Percentiles rank a stretch among this genome's conserved stretches.
These are phyloP conservation scores for Pseudogymnoascus sp. DNA, from an alignment of 2,329 filamentous ascomycete genomes.

Conservation along the genomic window DNA sequence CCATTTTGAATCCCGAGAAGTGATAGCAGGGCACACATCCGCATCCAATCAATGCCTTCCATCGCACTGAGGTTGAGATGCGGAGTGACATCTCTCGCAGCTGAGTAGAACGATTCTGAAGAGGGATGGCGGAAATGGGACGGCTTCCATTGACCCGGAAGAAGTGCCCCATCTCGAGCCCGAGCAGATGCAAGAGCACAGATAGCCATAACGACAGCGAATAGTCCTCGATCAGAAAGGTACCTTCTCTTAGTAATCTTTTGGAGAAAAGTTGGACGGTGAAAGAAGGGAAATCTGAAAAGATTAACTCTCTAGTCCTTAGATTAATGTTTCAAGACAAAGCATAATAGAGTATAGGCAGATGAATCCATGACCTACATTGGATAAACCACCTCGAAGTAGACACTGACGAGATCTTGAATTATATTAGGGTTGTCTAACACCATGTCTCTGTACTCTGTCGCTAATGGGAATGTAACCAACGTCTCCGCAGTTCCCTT, in stretches of 20 bases:
- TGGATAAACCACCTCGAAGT: conserved; percentile 47
- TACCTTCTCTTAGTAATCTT: conserved; percentile 38
- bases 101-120: conserved; percentile 39
- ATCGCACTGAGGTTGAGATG: conserved; percentile 30
- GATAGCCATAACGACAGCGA: conserved; percentile 44
- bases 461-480: conserved; percentile 2
- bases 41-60: conserved; percentile 35
- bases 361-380: conserved; percentile 29
- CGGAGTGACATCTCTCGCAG: conserved; percentile 35
- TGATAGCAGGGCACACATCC: conserved; percentile 41
- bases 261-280: conserved; percentile 37
- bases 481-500: not conserved
- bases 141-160: conserved; percentile 30
- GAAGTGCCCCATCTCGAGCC: conserved; percentile 42
- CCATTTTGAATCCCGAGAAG: conserved; percentile 46
- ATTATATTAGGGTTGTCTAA: conserved; percentile 32
- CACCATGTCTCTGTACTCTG: conserved; percentile 13
- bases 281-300: conserved; percentile 41
- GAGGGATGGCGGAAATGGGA: conserved; percentile 28
- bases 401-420: conserved; percentile 39
- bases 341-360: not conserved
- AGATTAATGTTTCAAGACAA: not conserved
- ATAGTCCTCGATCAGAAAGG: conserved; percentile 34
- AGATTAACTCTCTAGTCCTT: not conserved
- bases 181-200: conserved; percentile 43